Conservation (phyloP, 306 rosid species). For the Vigna mungo region DNA sequence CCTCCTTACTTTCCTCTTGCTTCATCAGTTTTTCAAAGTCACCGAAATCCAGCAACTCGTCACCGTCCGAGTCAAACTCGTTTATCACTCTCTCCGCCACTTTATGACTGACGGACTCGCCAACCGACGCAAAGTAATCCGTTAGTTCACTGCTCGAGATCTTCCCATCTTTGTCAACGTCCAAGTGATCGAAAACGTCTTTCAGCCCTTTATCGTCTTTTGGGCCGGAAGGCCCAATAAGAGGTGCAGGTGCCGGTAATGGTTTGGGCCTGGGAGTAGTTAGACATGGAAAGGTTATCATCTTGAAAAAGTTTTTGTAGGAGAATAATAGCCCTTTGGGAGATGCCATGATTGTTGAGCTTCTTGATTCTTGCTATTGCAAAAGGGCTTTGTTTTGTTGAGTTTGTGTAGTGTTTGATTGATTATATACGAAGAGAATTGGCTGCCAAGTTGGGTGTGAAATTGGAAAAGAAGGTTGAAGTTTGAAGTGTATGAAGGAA, state of each 20-base stretch:
- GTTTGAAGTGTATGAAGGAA: neutral
- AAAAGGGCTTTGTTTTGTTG: neutral
- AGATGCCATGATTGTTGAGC: slow-evolving; percentile 18
- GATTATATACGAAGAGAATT: neutral
- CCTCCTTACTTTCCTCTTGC: slow-evolving; percentile 36
- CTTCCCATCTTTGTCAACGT: slow-evolving; percentile 61
- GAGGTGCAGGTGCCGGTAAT: neutral
- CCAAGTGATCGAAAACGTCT: slow-evolving; percentile 59
- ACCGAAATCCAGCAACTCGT: slow-evolving; percentile 51
- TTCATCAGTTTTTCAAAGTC: slow-evolving; percentile 53
- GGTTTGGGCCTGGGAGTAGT: slow-evolving; percentile 21
- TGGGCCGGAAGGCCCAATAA: neutral
- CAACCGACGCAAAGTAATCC: slow-evolving; percentile 54
- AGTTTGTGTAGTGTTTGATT: neutral
- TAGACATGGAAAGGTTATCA: slow-evolving; percentile 43
- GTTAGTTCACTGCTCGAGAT: slow-evolving; percentile 57
- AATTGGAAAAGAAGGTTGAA: neutral
- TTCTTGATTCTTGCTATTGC: neutral
- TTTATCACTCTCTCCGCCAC: slow-evolving; percentile 50
- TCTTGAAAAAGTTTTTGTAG: slow-evolving; percentile 32
- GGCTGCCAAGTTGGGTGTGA: neutral
- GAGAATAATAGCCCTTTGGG: slow-evolving; percentile 42
- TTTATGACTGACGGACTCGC: slow-evolving; percentile 48
- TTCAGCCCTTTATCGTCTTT: slow-evolving; percentile 34
- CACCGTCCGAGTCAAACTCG: slow-evolving; percentile 58